Base-by-base conservation (phyloP, 345 rosid species). In the Dipteronia sinensis region DNA sequence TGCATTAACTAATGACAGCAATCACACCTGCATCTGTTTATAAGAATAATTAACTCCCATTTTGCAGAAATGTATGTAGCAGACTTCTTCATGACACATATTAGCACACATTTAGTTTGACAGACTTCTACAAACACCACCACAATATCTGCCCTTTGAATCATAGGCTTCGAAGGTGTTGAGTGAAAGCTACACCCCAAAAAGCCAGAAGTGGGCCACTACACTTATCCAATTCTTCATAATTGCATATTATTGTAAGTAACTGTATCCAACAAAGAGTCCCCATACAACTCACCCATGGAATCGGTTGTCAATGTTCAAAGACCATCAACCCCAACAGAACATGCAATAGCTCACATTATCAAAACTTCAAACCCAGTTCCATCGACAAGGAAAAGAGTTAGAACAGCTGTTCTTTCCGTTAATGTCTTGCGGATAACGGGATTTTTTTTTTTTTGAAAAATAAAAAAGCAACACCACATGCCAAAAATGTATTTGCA, bases 311-410 rank as follows among this genome's bases (percentile, higher is more conserved):
- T 58, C 25, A 19, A 58, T 58, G 7, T 58, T 22, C 62, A 20
- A 20, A 58, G 11, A 20, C 23, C 23, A 20, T 51, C 56, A 58
- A 10, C n/a, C 56, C 0, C 15, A 16, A 5, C 11, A 53, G 27
- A 55, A 10, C 65, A 19, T 6, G 65, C 6, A 19, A 9, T 9
- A 69, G 12, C 69, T 31, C 3, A 16, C 4, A 15, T 65, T 7
- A 69, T 69, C 20, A 71, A 59, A 29, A 71, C 44, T 17, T 53
- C 74, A 42, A 9, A 40, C 74, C 62, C 46, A 17, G 23, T 56
- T 17, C 62, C 62, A 56, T 56, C 62, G 10, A 17, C 62, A 34
- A 56, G 62, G 22, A 2, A 49, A 49, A 13, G 55, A 49, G 55
- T 49, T 49, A 3, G 13, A 49, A 49, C 16, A 49, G 19, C 16